phyloP scores from a whole-genome alignment of 2,329 filamentous ascomycete genomes.

The Neopestalotiopsis sp. region DNA sequence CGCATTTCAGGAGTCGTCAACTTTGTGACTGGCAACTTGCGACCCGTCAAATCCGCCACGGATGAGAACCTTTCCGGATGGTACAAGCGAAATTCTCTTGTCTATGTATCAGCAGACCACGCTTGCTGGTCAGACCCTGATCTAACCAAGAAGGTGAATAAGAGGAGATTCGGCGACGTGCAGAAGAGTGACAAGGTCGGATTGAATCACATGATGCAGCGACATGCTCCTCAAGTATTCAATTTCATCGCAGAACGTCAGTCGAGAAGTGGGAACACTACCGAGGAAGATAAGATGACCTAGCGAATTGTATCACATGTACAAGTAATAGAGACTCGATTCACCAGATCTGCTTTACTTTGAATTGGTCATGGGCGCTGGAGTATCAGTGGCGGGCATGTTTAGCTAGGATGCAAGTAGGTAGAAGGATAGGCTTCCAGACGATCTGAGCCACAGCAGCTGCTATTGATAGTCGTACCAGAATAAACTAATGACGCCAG shows the following conservation, averaged over 20 bases:
- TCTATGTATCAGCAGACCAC: slow-evolving; percentile 79
- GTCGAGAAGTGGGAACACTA: slow-evolving; percentile 47
- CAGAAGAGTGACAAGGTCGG: slow-evolving; percentile 53
- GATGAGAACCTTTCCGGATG: slow-evolving; percentile 76
- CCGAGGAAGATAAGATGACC: slow-evolving; percentile 48
- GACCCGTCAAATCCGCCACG: slow-evolving; percentile 79
- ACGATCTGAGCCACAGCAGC: background rate
- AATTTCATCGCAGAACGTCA: slow-evolving; percentile 54
- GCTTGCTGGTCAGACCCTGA: slow-evolving; percentile 74
- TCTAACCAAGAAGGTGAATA: slow-evolving; percentile 61
- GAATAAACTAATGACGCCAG: too few species aligned
- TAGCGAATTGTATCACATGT: background rate
- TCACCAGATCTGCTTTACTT: background rate
- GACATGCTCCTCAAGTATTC: slow-evolving; percentile 56
- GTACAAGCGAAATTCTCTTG: slow-evolving; percentile 82
- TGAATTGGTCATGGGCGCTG: background rate
- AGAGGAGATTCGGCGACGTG: slow-evolving; percentile 65
- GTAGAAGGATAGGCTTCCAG: background rate
- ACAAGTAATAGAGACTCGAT: background rate
- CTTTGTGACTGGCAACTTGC: slow-evolving; percentile 79
- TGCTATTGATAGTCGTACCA: background rate
- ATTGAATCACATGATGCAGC: slow-evolving; percentile 61
- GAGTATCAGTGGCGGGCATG: background rate
- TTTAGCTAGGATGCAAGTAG: background rate
- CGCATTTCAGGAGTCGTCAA: slow-evolving; percentile 76